These are phyloP conservation scores for Dichomitus squalens DNA, from an alignment of 1,284 basidiomycete species.

Conservation along the genomic window DNA sequence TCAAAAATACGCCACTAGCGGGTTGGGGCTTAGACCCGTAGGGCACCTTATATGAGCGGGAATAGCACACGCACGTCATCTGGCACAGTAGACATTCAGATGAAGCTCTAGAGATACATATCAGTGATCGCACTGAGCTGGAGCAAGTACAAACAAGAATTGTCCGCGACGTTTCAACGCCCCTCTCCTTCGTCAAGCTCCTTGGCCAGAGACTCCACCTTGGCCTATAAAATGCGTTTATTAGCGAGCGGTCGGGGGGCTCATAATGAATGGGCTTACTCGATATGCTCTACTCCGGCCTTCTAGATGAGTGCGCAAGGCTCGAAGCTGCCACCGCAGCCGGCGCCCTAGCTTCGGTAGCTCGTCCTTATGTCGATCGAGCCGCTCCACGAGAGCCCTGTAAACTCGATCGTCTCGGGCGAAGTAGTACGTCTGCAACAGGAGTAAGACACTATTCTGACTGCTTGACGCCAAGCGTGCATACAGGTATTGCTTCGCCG, in stretches of 20 bases:
- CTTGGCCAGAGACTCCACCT: slow-evolving; percentile 58
- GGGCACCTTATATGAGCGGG: slow-evolving; percentile 82
- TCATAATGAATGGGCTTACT: slow-evolving; percentile 36
- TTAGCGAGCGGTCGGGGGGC: background rate
- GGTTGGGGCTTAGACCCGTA: slow-evolving; percentile 63
- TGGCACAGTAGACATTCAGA: background rate
- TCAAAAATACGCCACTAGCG: slow-evolving; percentile 80
- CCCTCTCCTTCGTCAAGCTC: slow-evolving; percentile 67
- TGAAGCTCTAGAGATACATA: slow-evolving; percentile 9
- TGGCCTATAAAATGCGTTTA: slow-evolving; percentile 47
- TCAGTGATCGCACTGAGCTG: slow-evolving; percentile 8
- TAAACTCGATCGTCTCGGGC: slow-evolving; percentile 81
- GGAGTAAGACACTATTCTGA: background rate
- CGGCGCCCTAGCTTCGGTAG: slow-evolving; percentile 55
- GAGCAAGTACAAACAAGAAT: slow-evolving; percentile 3
- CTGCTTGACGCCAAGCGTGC: slow-evolving; percentile 10
- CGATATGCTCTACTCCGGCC: slow-evolving; percentile 64
- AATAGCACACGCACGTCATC: background rate
- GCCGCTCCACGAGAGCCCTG: slow-evolving; percentile 63
- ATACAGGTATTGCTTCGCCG: slow-evolving; percentile 66
- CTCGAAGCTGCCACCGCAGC: slow-evolving; percentile 71
- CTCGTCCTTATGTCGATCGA: slow-evolving; percentile 52
- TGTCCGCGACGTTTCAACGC: slow-evolving; percentile 35
- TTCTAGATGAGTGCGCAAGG: slow-evolving; percentile 62
- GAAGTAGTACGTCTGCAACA: slow-evolving; percentile 71